Base-by-base conservation (phyloP, 805 yeast genomes). In the Maudiozyma turicensis region DNA sequence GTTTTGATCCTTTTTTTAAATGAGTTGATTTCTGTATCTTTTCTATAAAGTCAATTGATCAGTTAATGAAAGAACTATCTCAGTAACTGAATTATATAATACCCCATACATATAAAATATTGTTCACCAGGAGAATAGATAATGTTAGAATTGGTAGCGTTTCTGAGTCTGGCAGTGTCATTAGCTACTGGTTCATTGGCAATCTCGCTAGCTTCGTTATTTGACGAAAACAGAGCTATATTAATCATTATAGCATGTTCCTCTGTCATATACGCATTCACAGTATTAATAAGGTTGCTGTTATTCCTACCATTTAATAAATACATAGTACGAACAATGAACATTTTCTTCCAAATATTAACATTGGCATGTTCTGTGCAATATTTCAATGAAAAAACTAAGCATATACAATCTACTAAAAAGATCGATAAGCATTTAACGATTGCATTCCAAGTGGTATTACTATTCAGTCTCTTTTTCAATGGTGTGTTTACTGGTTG, bases 221-320 rank as follows among this genome's bases (percentile, higher is more conserved):
- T 51, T 42, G 54, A 46, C 34, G 50, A 53, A 15, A 53, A 50
- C 20, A 52, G 50, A 45, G 55, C 59, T 8, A 59, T 54, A 5
- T 40, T 61, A 34, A 55, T 60, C 13, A 53, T 62, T 13, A 57
- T 61, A 37, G 49, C 61, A 31, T 56, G 60, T 32, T 52, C 66
- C 3, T 50, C 56, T 2, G 50, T 57, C 15, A n/a, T 58, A 20
- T 53, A 56, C 47, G 56, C 59, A 5, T 15, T 59, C 14, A 28
- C 49, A 5, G 47, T 49, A 11, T 28, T 59, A 5, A 1, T 28
- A 7, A 34, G 39, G 15, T 10, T 42, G 1, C 11, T 46, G 8
- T 13, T 37, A 26, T 31, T 32, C 32, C 6, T 35, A 13, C 35
- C 33, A 11, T 8, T 39, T 8, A 14, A 40, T 15, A 40, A 20